These are phyloP conservation scores for Zymoseptoria tritici DNA, from an alignment of 2,329 filamentous ascomycete genomes.

Conservation along the genomic window DNA sequence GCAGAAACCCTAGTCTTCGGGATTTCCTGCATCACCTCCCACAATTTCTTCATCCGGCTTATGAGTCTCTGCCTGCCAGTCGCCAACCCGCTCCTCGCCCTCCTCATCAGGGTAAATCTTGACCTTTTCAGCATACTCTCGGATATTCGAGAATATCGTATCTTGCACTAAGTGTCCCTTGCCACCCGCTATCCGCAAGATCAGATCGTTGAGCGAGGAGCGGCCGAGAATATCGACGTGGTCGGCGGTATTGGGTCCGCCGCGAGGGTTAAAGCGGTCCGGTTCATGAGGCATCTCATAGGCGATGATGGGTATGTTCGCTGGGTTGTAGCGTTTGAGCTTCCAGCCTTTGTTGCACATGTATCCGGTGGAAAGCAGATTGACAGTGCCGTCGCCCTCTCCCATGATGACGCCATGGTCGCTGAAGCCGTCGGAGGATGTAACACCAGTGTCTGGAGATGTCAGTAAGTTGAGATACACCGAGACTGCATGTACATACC, in stretches of 20 bases:
- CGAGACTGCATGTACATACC: conserved; percentile 7
- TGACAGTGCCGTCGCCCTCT: conserved; percentile 93
- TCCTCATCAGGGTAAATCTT: conserved; percentile 17
- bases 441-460: conserved; percentile 59
- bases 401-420: conserved; percentile 94
- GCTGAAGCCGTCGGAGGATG: conserved; percentile 47
- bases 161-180: conserved; percentile 72
- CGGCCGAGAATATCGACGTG: conserved; percentile 94
- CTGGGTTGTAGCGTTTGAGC: conserved; percentile 88
- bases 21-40: background rate
- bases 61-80: background rate
- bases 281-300: conserved; percentile 97
- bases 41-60: background rate
- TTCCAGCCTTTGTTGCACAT: conserved; percentile 97
- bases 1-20: background rate
- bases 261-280: conserved; percentile 78
- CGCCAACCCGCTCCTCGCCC: background rate
- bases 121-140: conserved; percentile 73
- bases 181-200: conserved; percentile 78
- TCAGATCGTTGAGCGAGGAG: conserved; percentile 81
- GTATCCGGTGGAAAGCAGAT: conserved; percentile 82
- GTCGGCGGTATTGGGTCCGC: conserved; percentile 65
- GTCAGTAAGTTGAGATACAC: conserved; percentile 1
- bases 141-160: conserved; percentile 71
- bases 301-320: conserved; percentile 69